Evolutionary conservation across 163 green algal genomes (phyloP), one percentile per base, ranked within the genome.

Genomic region (Scenedesmus sp.): DNA sequence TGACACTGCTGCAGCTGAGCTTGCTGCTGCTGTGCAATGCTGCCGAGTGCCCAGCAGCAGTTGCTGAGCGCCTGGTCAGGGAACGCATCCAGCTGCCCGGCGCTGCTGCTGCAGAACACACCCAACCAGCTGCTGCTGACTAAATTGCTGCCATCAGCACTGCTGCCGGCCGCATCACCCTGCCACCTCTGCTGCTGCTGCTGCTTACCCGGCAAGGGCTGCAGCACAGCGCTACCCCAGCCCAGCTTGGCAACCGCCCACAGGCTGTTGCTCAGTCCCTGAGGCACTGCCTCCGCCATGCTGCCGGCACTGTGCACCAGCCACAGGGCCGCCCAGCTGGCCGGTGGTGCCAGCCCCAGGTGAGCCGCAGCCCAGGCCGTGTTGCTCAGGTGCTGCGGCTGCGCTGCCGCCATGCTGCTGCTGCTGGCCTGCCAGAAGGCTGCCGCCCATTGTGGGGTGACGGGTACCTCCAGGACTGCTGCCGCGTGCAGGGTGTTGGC

Each of bases 231-330:
- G 2, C 3, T 22, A 37, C 79, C 84, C 84, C 84, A 89, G 0
- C 65, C 65, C 84, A 81, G 61, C 84, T 85, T 76, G 37, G 85
- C 85, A 4, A 53, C 44, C 10, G 70, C 85, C 85, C 85, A 73
- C 40, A 84, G 30, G 44, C 85, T 84, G 70, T 84, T 84, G 46
- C 70, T 84, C 70, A 85, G 15, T 5, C 70, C 68, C 70, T 84
- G 85, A 18, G 35, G 43, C 37, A 20, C 44, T 33, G 44, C 68
- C 12, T n/a, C 49, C 22, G 33, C 13, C 49, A 87, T 44, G 30
- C 49, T 43, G 49, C 81, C 49, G 22, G 49, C 33, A 33, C 30
- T 44, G 12, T 24, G 10, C 16, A 33, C 81, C 51, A 53, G 51
- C 81, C 81, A 87, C 46, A 40, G 49, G 3, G 0, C 12, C 26